Evolutionary conservation across 2,329 filamentous ascomycete species (phyloP), one percentile per base, ranked within the genome.

Genomic region (Taxawa tesnikishii): DNA sequence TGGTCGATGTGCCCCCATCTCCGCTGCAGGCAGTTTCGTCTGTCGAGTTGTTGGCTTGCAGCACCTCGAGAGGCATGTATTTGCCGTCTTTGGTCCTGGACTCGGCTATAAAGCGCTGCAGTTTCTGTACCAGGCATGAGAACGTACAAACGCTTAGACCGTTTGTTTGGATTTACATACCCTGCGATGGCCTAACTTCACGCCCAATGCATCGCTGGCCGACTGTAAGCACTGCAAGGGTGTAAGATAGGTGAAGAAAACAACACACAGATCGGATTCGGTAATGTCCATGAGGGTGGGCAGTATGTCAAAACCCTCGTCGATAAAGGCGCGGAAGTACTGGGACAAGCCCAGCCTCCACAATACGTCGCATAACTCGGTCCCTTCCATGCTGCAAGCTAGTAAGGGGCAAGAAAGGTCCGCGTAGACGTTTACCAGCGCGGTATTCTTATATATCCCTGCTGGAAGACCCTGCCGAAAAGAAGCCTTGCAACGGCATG

Each of bases 231-330:
- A n/a, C n/a, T n/a, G n/a, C n/a, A n/a, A n/a, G n/a, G n/a, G n/a
- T n/a, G n/a, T n/a, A n/a, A n/a, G n/a, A n/a, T n/a, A n/a, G n/a
- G n/a, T n/a, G n/a, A n/a, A n/a, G n/a, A n/a, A 26, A 16, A 23
- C 13, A 29, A 38, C 75, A 53, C 56, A 84, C 79, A 90, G 65
- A 48, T 90, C 83, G 15, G 79, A 81, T 55, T 88, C 83, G 38
- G 82, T 84, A 33, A 90, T 85, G 49, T 88, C 82, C 31, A 85
- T 64, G 34, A 88, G 76, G 1, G 78, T 85, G 19, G 84, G 79
- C 83, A 83, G 88, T 8, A 76, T 75, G 54, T 90, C 83, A 53
- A 90, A 90, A 3, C 83, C 83, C 56, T 88, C 81, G 33, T 82
- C 73, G 26, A 83, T 53, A 45, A 90, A 82, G 34, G 65, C 59